Evolutionary conservation across 768 basidiomycete genomes (phyloP).

Genomic region (Naematelia aurantialba): DNA sequence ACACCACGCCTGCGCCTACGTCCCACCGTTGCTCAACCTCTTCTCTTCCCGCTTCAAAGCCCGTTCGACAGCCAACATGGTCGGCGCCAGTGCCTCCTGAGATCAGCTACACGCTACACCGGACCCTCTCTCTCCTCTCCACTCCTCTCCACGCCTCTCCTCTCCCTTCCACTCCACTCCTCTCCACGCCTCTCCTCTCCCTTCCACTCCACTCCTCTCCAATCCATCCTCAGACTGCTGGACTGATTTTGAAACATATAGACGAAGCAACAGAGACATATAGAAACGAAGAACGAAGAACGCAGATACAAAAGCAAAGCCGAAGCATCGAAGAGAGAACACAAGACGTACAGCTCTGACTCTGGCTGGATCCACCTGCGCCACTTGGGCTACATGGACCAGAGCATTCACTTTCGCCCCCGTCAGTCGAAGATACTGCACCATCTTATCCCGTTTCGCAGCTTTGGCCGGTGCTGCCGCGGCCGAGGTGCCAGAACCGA

Average conservation of each 20-base stretch:
- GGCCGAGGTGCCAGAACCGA: conserved; percentile 6
- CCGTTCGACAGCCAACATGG: conserved; percentile 34
- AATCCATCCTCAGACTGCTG: not conserved
- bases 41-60: conserved; percentile 33
- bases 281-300: not conserved
- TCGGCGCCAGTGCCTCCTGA: conserved; percentile 36
- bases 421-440: conserved; percentile 71
- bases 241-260: no score
- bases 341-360: conserved; percentile 36
- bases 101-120: no score
- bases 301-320: not conserved
- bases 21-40: not conserved
- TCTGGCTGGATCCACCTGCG: conserved; percentile 34
- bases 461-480: conserved; percentile 63
- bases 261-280: no score
- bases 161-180: not conserved
- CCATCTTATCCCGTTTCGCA: conserved; percentile 82
- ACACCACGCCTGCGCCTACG: not conserved
- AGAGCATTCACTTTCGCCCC: conserved; percentile 76
- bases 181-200: not conserved
- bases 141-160: no score
- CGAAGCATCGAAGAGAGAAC: not conserved
- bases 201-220: not conserved
- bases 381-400: conserved; percentile 52
- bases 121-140: no score